Base-by-base conservation (phyloP, 176 grass and related monocot species). In the Luzula sylvatica region DNA sequence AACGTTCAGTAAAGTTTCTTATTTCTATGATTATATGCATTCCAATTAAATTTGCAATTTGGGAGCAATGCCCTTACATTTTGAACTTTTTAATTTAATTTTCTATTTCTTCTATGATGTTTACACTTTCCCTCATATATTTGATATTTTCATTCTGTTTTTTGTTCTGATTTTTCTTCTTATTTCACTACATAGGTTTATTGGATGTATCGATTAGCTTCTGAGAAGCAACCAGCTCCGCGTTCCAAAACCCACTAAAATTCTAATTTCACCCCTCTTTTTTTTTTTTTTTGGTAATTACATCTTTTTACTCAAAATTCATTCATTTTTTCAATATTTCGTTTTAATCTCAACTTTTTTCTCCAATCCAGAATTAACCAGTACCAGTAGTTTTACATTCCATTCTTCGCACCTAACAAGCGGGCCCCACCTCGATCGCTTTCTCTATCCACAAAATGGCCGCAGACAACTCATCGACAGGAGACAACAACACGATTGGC, bases 191-290 rank as follows among this genome's bases (percentile, higher is more conserved):
- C 47, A 25, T 64, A 64, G 60, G 60, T 64, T 15, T 64, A 64
- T 45, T 64, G 60, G 60, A 48, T 64, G 44, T 64, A 64, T 45
- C 46, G 60, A 45, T 64, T 64, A 24, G 60, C 60, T 64, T 64
- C 60, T 49, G 60, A 64, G 24, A 64, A 64, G 15, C 60, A 64
- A 27, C 60, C 60, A 32, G 60, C 41, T 47, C 60, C 46, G 44
- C 60, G 60, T 23, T 32, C 26, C 30, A 64, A 64, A 64, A 64
- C 43, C 47, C 60, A 64, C 42, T 64, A 64, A 64, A 61, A 35
- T 35, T 35, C 30, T 35, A 35, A 35, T 7, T 7, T 35, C 5
- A 23, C 11, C 15, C 41, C 24, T 20, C 43, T 16, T 49, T 64
- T 35, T 58, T 64, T 35, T 16, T 49, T 64, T 35, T 58, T 64